Evolutionary conservation across 768 basidiomycete species (phyloP).

Genomic region (Termitomyces sp.): DNA sequence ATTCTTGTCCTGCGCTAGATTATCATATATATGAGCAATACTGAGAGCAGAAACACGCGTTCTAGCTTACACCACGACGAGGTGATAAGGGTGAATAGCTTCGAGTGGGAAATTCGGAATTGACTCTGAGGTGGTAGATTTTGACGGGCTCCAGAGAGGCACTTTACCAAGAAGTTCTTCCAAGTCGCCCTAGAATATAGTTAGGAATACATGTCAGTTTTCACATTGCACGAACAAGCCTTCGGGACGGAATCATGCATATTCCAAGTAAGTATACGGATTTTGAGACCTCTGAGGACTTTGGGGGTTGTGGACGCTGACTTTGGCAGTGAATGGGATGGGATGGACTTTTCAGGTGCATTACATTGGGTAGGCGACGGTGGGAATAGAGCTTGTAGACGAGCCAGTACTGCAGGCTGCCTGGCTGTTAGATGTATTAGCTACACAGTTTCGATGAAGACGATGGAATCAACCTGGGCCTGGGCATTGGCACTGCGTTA

Average conservation of each 20-base stretch:
- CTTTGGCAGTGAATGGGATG: slow-evolving; percentile 1
- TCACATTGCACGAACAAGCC: slow-evolving; percentile 27
- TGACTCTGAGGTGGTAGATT: slow-evolving; percentile 16
- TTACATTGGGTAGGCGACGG: slow-evolving; percentile 5
- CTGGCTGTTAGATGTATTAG: background rate
- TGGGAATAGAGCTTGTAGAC: slow-evolving; percentile 16
- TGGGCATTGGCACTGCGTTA: background rate
- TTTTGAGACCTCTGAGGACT: slow-evolving; percentile 36
- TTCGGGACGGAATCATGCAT: slow-evolving; percentile 83
- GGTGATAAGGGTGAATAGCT: slow-evolving; percentile 63
- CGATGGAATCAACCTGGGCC: background rate
- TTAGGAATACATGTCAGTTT: slow-evolving; percentile 1
- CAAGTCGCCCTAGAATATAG: slow-evolving; percentile 55
- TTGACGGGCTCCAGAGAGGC: slow-evolving; percentile 30
- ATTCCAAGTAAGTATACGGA: slow-evolving; percentile 75
- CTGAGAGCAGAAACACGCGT: background rate
- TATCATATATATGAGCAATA: slow-evolving; percentile 13
- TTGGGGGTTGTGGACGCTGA: background rate
- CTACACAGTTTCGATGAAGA: background rate
- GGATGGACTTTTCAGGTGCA: slow-evolving; percentile 6
- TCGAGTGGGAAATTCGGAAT: slow-evolving; percentile 48
- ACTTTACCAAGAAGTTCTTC: slow-evolving; percentile 66
- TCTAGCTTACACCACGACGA: slow-evolving; percentile 64
- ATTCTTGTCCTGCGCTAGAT: slow-evolving; percentile 62
- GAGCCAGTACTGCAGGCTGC: slow-evolving; percentile 9